A percentile compares a stretch with the other conserved stretches of the same genome.
phyloP scores from a whole-genome alignment of 2,329 filamentous ascomycete genomes.

The Neonectria sp. region DNA sequence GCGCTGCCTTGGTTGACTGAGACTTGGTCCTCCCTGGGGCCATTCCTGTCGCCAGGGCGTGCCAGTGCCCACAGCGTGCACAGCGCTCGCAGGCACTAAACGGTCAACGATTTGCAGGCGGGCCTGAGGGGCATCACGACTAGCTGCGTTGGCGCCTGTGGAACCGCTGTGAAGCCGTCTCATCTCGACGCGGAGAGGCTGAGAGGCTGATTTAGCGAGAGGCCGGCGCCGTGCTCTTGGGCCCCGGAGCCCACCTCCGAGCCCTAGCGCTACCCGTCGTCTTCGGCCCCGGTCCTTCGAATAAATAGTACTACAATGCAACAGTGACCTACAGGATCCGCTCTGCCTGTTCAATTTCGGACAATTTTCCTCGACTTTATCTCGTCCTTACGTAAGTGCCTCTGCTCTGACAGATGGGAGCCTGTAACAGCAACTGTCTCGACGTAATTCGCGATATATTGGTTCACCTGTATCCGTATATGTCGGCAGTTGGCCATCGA shows the following conservation, averaged over 20 bases:
- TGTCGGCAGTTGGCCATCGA: too few species aligned
- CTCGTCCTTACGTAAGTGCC: slow-evolving; percentile 1
- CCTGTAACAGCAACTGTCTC: not conserved
- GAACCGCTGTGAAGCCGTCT: slow-evolving; percentile 8
- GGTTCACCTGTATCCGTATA: not conserved
- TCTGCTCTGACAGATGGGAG: not conserved
- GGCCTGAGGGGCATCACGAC: too few species aligned
- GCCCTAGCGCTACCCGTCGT: slow-evolving; percentile 15
- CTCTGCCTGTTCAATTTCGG: not conserved
- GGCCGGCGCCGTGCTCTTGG: slow-evolving; percentile 23
- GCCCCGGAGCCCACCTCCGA: slow-evolving; percentile 13
- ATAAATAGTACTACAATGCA: not conserved
- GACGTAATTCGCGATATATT: not conserved
- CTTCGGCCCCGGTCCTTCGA: slow-evolving; percentile 8
- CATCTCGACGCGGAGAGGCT: slow-evolving; percentile 13
- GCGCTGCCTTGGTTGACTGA: slow-evolving; percentile 8
- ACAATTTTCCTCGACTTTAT: not conserved
- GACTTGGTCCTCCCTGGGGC: not conserved
- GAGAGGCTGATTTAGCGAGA: slow-evolving; percentile 22
- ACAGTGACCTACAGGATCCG: not conserved
- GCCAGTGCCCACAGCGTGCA: not conserved
- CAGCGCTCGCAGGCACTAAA: not conserved
- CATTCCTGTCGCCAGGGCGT: not conserved
- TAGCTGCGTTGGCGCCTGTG: slow-evolving; percentile 12
- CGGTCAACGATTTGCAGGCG: too few species aligned